Percentiles rank a stretch among this genome's conserved stretches.
Evolutionary conservation across 2,329 filamentous ascomycete genomes (phyloP).

Genomic region (Diaporthe sp.): DNA sequence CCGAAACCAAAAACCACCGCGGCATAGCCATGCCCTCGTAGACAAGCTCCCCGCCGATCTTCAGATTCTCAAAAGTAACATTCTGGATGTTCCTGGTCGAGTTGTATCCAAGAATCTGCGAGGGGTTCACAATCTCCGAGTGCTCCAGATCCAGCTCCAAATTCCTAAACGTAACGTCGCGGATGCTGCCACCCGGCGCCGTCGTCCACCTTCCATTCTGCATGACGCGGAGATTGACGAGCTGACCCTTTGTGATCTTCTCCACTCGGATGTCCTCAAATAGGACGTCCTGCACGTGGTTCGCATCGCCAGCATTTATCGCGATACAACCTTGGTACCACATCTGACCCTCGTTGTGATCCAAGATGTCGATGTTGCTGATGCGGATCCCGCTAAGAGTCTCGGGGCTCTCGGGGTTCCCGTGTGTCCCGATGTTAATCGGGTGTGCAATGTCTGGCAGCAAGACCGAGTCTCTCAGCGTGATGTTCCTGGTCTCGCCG

Average conservation of each 20-base stretch:
- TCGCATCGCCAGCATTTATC: conserved; percentile 52
- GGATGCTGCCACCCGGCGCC: conserved; percentile 51
- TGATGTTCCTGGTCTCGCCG: conserved; percentile 52
- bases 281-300: conserved; percentile 48
- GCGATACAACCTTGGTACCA: conserved; percentile 54
- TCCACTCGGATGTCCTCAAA: conserved; percentile 52
- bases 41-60: not conserved
- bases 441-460: conserved; percentile 53
- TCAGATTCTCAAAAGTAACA: conserved; percentile 2
- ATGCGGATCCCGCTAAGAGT: conserved; percentile 49
- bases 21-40: not conserved
- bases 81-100: conserved; percentile 7
- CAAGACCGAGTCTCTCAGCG: conserved; percentile 49
- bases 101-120: not conserved
- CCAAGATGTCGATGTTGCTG: conserved; percentile 54
- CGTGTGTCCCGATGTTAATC: conserved; percentile 54
- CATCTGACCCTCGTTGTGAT: conserved; percentile 53
- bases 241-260: conserved; percentile 49
- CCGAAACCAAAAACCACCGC: conserved; percentile 5
- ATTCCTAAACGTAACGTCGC: conserved; percentile 49
- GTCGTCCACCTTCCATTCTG: conserved; percentile 53
- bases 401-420: conserved; percentile 52
- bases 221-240: conserved; percentile 54
- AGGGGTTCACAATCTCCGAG: conserved; percentile 9
- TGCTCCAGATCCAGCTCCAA: conserved; percentile 37